Conservation (phyloP, 371 early-diverging fungal genomes). For the Mortierella sp. region DNA sequence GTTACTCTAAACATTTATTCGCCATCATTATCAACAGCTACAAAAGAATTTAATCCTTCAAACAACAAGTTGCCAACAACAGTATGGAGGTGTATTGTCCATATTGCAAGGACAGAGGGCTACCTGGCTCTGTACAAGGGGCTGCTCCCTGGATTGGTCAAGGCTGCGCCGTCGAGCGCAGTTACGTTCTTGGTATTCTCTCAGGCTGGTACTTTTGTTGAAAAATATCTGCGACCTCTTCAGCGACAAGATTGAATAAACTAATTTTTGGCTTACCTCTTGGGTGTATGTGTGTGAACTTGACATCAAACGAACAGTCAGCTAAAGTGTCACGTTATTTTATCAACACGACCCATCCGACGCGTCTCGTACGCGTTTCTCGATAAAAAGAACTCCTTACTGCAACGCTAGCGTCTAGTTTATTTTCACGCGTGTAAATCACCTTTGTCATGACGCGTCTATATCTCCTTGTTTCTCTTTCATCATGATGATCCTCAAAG, state of each 20-base stretch:
- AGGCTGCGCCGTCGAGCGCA: conserved; percentile 88
- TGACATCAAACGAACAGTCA: too few species aligned
- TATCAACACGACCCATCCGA: background rate
- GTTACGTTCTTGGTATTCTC: conserved; percentile 86
- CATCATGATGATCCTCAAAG: background rate
- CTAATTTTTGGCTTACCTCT: background rate
- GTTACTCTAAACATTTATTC: conserved; percentile 8
- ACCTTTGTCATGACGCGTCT: background rate
- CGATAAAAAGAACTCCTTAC: background rate
- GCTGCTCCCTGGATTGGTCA: conserved; percentile 84
- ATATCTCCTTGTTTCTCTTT: background rate
- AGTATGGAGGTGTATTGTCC: conserved; percentile 65
- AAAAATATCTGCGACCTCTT: conserved; percentile 24
- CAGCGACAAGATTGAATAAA: background rate
- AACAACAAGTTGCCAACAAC: conserved; percentile 46
- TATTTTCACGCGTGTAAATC: background rate
- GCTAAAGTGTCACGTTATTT: background rate
- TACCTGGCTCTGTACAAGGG: conserved; percentile 90
- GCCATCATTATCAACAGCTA: conserved; percentile 34
- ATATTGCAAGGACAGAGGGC: conserved; percentile 84
- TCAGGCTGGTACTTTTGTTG: conserved; percentile 38
- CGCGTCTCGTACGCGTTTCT: conserved; percentile 5
- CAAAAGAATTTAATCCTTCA: conserved; percentile 60
- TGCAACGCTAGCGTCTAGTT: background rate
- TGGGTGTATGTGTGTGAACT: too few species aligned